Percentiles rank a stretch among this genome's conserved stretches.
Conservation (phyloP, 257 asterid genomes). For the Coffea eugenioides region DNA sequence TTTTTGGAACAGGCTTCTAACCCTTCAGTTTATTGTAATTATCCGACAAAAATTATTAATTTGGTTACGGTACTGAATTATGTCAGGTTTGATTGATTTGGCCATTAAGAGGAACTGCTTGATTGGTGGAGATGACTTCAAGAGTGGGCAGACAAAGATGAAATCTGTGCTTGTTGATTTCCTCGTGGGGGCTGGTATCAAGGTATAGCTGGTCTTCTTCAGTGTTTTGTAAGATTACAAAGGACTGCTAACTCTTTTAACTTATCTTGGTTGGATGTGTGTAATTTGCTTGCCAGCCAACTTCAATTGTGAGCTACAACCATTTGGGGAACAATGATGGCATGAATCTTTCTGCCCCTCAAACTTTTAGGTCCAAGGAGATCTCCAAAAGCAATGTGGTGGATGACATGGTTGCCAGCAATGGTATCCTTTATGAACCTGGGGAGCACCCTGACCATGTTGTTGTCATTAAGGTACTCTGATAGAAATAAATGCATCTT, state of each 20-base stretch:
- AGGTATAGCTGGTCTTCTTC: conserved; percentile 41
- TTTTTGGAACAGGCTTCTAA: too few relatives aligned
- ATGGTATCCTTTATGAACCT: conserved; percentile 84
- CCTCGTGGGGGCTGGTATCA: conserved; percentile 98
- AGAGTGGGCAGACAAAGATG: conserved; percentile 99
- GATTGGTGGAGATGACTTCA: conserved; percentile 97
- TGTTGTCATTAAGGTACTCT: conserved; percentile 83
- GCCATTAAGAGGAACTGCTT: conserved; percentile 78
- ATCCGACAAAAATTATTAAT: background rate
- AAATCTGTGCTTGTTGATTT: conserved; percentile 94
- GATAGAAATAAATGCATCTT: background rate
- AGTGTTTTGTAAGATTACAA: background rate
- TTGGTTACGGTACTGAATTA: background rate
- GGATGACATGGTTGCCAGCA: conserved; percentile 99
- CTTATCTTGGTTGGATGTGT: background rate
- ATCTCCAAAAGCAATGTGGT: conserved; percentile 97
- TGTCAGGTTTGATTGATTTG: conserved; percentile 74
- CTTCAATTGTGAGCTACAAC: conserved; percentile 97
- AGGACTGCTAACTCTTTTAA: background rate
- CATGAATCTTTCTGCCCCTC: conserved; percentile 95
- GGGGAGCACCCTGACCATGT: conserved; percentile 99
- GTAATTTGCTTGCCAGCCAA: conserved; percentile 52
- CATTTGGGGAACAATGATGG: conserved; percentile 98
- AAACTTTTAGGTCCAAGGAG: conserved; percentile 97
- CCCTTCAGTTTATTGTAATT: background rate